Conservation (phyloP, 768 basidiomycete genomes). For the Phylloporus scabripes region DNA sequence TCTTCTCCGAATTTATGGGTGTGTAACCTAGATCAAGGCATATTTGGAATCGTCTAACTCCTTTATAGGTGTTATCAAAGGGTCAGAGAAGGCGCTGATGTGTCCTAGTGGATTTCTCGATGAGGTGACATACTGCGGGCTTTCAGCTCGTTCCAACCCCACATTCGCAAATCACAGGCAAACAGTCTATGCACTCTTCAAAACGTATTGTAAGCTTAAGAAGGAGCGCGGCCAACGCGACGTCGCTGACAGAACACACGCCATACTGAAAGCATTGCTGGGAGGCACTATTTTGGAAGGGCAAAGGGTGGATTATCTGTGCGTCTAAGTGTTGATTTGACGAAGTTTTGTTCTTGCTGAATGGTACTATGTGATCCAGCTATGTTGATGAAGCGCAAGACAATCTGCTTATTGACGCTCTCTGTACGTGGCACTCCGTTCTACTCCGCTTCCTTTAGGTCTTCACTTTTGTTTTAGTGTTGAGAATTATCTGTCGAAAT, state of each 20-base stretch:
- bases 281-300: slow-evolving; percentile 30
- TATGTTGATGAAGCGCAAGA: slow-evolving; percentile 77
- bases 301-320: slow-evolving; percentile 52
- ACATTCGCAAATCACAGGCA: slow-evolving; percentile 49
- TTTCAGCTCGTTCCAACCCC: slow-evolving; percentile 49
- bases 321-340: slow-evolving; percentile 19
- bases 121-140: slow-evolving; percentile 37
- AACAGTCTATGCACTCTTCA: slow-evolving; percentile 49
- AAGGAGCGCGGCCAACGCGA: slow-evolving; percentile 41
- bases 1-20: slow-evolving; percentile 66
- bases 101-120: slow-evolving; percentile 38
- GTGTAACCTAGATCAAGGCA: slow-evolving; percentile 4
- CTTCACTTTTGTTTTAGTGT: slow-evolving; percentile 37
- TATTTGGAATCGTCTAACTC: background rate
- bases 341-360: background rate
- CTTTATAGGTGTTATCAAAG: slow-evolving; percentile 52
- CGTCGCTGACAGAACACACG: slow-evolving; percentile 59
- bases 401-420: slow-evolving; percentile 58
- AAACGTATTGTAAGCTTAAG: slow-evolving; percentile 46
- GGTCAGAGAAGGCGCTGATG: slow-evolving; percentile 51
- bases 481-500: slow-evolving; percentile 58
- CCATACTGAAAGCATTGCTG: slow-evolving; percentile 37
- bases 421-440: slow-evolving; percentile 44
- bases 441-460: background rate
- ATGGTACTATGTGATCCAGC: slow-evolving; percentile 22